These are phyloP conservation scores for Tolypocladium paradoxum DNA, from an alignment of 2,329 filamentous ascomycete genomes.

Conservation along the genomic window DNA sequence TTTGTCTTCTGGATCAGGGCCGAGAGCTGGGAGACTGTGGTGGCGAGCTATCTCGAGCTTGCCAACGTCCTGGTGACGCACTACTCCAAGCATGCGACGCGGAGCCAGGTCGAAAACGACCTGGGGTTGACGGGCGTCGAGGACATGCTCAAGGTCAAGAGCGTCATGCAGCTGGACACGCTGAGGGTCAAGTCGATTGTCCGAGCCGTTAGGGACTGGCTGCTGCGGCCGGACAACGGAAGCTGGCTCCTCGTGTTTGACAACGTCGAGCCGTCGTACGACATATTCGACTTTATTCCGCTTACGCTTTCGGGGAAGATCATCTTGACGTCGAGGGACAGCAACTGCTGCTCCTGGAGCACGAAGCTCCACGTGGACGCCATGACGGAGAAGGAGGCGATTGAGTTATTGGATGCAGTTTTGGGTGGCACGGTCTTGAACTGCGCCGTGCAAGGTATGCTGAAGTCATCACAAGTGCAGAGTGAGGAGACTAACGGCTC, in stretches of 20 bases:
- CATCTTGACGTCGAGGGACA: conserved; percentile 13
- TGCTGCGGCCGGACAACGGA: conserved; percentile 13
- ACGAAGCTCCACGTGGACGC: conserved; percentile 8
- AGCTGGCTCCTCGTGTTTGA: conserved; percentile 15
- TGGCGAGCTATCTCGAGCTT: conserved; percentile 14
- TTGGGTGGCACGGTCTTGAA: conserved; percentile 2
- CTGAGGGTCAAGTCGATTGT: conserved; percentile 12
- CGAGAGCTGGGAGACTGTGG: conserved; percentile 15
- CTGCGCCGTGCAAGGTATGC: conserved; percentile 7
- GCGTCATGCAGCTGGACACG: conserved; percentile 11
- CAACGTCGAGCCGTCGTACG: conserved; percentile 12
- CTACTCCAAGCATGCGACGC: conserved; percentile 9
- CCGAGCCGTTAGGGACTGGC: conserved; percentile 15
- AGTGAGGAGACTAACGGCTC: background rate
- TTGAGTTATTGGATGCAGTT: conserved; percentile 7
- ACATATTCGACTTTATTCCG: conserved; percentile 14
- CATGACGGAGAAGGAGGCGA: conserved; percentile 10
- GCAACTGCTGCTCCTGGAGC: conserved; percentile 11
- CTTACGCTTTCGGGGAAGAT: conserved; percentile 13
- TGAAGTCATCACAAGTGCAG: background rate
- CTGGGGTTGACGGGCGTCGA: conserved; percentile 12
- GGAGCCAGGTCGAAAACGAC: conserved; percentile 10
- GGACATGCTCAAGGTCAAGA: conserved; percentile 14
- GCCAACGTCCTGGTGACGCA: conserved; percentile 10
- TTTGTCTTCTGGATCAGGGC: conserved; percentile 16